Conservation (phyloP, 306 rosid genomes). For the Prunus salicina region DNA sequence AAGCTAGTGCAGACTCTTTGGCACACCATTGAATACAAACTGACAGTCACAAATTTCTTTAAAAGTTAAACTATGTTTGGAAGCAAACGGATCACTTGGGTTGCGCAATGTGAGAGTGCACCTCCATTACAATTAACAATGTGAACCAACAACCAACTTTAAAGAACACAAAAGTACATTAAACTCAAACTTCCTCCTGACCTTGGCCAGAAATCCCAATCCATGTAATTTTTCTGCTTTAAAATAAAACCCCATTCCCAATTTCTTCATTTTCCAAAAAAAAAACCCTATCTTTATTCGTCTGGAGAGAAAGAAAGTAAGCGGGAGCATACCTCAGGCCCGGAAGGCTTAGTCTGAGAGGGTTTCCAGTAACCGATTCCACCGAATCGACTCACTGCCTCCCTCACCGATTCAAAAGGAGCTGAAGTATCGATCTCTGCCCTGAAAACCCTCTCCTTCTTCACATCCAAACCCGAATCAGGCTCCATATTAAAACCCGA, state of each 20-base stretch:
- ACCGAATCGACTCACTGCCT: conserved; percentile 66
- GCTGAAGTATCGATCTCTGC: conserved; percentile 82
- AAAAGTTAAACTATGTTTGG: background rate
- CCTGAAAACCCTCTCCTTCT: conserved; percentile 24
- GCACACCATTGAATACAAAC: background rate
- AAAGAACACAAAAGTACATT: background rate
- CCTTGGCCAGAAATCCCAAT: background rate
- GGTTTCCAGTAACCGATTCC: conserved; percentile 84
- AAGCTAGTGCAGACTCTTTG: background rate
- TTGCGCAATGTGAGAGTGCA: background rate
- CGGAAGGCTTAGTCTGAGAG: conserved; percentile 22
- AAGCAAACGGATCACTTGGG: background rate
- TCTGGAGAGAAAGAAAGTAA: background rate
- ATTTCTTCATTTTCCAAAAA: background rate
- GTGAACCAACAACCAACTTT: background rate
- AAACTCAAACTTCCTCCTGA: background rate
- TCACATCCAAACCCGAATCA: conserved; percentile 16
- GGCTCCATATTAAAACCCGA: conserved; percentile 3
- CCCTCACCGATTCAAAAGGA: conserved; percentile 82
- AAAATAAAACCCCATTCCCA: background rate
- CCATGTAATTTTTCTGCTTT: background rate
- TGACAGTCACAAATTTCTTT: background rate
- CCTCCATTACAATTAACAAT: background rate
- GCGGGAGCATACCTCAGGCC: conserved; percentile 40
- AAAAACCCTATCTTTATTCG: background rate